phyloP scores from a whole-genome alignment of 371 early-diverging fungal species.

The Rhizomucor pusillus region DNA sequence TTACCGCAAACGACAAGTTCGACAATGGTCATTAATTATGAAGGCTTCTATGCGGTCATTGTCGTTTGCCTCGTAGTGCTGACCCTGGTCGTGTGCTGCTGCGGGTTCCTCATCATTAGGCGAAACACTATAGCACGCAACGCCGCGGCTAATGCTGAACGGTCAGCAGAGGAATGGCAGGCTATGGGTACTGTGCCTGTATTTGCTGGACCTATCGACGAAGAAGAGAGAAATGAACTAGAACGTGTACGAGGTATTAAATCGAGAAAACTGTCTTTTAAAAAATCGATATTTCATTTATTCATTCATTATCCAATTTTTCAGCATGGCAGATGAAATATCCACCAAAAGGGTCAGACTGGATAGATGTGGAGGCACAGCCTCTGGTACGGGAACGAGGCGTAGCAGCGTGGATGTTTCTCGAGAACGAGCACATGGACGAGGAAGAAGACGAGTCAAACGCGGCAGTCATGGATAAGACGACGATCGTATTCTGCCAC shows the following conservation, averaged over 20 bases:
- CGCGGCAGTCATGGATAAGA: conserved; percentile 66
- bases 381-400: conserved; percentile 29
- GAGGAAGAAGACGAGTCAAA: conserved; percentile 48
- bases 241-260: conserved; percentile 14
- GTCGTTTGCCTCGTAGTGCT: conserved; percentile 22
- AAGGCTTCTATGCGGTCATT: conserved; percentile 26
- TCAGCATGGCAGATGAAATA: conserved; percentile 36
- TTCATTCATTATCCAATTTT: not conserved
- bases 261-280: not conserved
- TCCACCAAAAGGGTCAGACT: conserved; percentile 27
- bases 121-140: conserved; percentile 3
- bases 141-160: conserved; percentile 5
- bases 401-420: conserved; percentile 36
- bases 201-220: conserved; percentile 11
- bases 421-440: conserved; percentile 22
- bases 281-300: not conserved
- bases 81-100: conserved; percentile 19
- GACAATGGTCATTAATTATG: conserved; percentile 10
- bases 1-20: too few species aligned
- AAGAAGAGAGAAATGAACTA: conserved; percentile 12
- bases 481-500: conserved; percentile 64
- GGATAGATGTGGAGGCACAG: conserved; percentile 22
- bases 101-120: conserved; percentile 23
- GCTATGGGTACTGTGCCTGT: conserved; percentile 1
- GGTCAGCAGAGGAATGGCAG: conserved; percentile 20